Conservation (phyloP, 371 early-diverging fungal species). For the Nematocida sp. region DNA sequence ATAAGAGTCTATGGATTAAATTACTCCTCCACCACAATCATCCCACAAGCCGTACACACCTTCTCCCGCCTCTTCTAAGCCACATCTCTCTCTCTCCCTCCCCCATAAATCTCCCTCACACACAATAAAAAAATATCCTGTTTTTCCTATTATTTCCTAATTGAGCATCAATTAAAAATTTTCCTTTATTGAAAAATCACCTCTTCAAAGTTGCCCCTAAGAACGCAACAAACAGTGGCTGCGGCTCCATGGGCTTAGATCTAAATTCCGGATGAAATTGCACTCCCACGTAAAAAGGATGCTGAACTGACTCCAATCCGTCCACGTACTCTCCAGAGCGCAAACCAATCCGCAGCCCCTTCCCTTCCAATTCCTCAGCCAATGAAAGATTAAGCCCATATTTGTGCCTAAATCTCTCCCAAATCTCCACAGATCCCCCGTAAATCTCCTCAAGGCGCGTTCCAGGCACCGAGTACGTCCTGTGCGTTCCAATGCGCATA, state of each 20-base stretch:
- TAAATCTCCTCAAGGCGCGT: constrained; percentile 69
- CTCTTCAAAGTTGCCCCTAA: not conserved
- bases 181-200: no score
- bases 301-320: constrained; percentile 77
- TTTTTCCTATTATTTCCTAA: no score
- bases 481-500: constrained; percentile 83
- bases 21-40: not conserved
- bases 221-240: constrained; percentile 84
- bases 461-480: constrained; percentile 74
- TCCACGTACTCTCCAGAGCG: constrained; percentile 89
- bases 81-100: no score
- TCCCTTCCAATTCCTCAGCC: constrained; percentile 72
- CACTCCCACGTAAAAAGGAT: constrained; percentile 88
- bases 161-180: no score
- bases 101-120: no score
- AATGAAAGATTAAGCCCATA: constrained; percentile 89
- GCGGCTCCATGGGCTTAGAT: constrained; percentile 82
- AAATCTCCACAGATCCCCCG: constrained; percentile 56
- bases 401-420: constrained; percentile 92
- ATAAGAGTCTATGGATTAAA: not conserved
- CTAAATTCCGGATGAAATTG: constrained; percentile 99
- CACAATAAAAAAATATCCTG: no score
- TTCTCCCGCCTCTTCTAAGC: no score
- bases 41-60: not conserved
- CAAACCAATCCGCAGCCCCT: constrained; percentile 82